Conservation (phyloP, 1,284 basidiomycete genomes). For the Lentinula novae-zelandiae region DNA sequence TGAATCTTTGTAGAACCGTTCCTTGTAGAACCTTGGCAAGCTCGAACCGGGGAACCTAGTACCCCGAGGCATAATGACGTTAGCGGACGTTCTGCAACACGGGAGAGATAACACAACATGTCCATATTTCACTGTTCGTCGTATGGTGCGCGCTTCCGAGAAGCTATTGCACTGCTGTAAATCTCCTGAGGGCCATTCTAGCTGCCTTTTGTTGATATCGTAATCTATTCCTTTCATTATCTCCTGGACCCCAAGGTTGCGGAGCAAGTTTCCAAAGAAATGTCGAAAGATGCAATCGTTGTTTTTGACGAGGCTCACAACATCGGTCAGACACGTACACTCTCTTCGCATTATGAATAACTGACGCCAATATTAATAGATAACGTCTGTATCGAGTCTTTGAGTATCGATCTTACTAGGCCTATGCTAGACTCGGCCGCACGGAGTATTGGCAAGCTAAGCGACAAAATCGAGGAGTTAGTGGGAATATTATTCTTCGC, state of each 20-base stretch:
- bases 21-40: constrained; percentile 44
- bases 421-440: constrained; percentile 97
- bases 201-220: constrained; percentile 94
- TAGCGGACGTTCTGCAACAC: constrained; percentile 91
- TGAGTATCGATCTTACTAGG: constrained; percentile 97
- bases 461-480: constrained; percentile 93
- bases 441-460: constrained; percentile 83
- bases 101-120: constrained; percentile 86
- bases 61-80: constrained; percentile 88
- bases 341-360: background rate
- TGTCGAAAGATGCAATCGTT: constrained; percentile 97
- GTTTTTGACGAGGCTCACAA: constrained; percentile 99
- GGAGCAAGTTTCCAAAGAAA: constrained; percentile 96
- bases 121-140: constrained; percentile 94
- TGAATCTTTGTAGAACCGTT: background rate
- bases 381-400: constrained; percentile 98
- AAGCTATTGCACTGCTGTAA: constrained; percentile 10
- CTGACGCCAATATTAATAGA: constrained; percentile 43
- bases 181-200: constrained; percentile 29
- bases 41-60: constrained; percentile 84
- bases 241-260: constrained; percentile 98
- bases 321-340: constrained; percentile 63
- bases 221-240: constrained; percentile 99
- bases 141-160: constrained; percentile 66
- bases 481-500: constrained; percentile 20